Base-by-base conservation (phyloP, 805 yeast species). In the Wickerhamomyces chambardii region DNA sequence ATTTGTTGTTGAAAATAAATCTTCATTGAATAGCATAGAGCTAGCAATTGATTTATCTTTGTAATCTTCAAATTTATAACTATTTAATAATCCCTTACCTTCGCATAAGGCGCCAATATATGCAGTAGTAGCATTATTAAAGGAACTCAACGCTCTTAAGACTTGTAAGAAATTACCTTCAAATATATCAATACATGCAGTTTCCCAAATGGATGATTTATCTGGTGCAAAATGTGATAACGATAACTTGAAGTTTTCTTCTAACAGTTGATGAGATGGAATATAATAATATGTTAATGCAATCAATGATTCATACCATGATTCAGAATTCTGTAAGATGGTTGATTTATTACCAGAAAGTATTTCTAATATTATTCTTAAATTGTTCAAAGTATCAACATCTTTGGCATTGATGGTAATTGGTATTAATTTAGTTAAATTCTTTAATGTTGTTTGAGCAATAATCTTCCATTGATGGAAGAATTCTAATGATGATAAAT, bases 231-330 rank as follows among this genome's bases (percentile, higher is more conserved):
- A 55, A 3, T 47, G 45, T 14, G 50, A 40, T 11, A 61, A 39
- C 3, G 73, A 50, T 10, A 59, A 36, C 25, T 59, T 45, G 32
- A 66, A 43, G 45, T 70, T 68, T 41, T 73, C 71, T 12, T 42
- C 41, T 2, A 69, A 40, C 19, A 71, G 47, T 27, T 64, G 61
- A 10, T 49, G 35, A 5, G 75, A 65, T 46, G 75, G 86, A 56
- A 81, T 66, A 47, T 77, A 78, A 48, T 63, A 84, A 28, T 78
- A 56, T 9, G 75, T 51, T n/a, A 77, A 62, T 7, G 75, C 73
- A 28, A 68, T 58, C 28, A 74, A 65, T 12, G 77, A 63, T 48
- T 83, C 92, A 50, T 77, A 81, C 94, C 94, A 83, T 0, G 73
- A 56, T 6, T 63, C 60, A 14, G 84, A 68, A 45, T 61, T 64